Evolutionary conservation across 108 stramenopile genomes (phyloP), one percentile per base, ranked within the genome.

Genomic region (Aurantiochytrium sp.): DNA sequence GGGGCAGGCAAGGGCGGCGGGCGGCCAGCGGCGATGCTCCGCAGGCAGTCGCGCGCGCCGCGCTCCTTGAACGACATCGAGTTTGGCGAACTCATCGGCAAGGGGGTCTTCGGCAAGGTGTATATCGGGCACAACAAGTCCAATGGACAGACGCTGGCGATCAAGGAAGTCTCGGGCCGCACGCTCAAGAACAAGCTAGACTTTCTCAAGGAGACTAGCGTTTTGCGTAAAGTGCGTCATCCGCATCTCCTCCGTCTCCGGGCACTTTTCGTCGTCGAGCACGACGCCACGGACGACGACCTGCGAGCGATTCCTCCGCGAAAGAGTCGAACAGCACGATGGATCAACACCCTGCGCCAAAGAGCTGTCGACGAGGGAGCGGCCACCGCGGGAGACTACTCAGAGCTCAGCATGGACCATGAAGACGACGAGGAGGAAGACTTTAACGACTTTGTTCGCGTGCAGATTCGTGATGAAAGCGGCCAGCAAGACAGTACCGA

Each of bases 131-230:
- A 53, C 28, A 83, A 83, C 45, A 83, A 83, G 73, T 47, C 73
- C 49, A 83, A 10, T 53, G 51, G 51, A 44, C 3, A 83, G 51
- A 3, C 51, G 10, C 73, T 83, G 12, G 73, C 73, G 12, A n/a
- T 83, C 12, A 83, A 83, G n/a, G 73, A 83, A n/a, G 51, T 83
- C 10, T 51, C 44, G 42, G 73, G 73, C 10, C 19, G 51, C 6
- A 51, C 73, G 5, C 21, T 83, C 21, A 83, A 53, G 73, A 83
- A 53, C 73, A 83, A 53, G 73, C 73, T 83, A 10, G 73, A 83
- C 49, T 83, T 83, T 23, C 73, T 83, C 23, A 83, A 83, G 51
- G 73, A 83, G 73, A 45, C 76, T 2, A 83, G 51, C n/a, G 76
- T 83, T 0, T 4, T 83, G 45, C 76, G 76, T 45, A 83, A 53